Evolutionary conservation across 225 moss, liverwort and hornwort genomes (phyloP).

Genomic region (Neckera pumila): DNA sequence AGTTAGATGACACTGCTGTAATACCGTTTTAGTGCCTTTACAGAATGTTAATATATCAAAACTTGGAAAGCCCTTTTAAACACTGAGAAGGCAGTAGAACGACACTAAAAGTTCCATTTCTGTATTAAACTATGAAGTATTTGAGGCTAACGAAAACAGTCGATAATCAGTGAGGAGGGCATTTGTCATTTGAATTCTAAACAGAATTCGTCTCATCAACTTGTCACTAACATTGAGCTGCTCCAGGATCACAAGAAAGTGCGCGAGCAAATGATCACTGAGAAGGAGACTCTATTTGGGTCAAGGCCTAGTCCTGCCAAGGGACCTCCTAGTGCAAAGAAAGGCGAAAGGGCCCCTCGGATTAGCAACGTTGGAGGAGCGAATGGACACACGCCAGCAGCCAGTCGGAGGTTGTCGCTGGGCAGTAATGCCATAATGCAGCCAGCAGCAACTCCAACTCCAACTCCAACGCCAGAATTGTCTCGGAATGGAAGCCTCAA

Average conservation of each 20-base stretch:
- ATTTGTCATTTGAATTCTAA: not conserved
- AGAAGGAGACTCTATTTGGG: slow-evolving; percentile 54
- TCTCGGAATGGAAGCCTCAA: slow-evolving; percentile 34
- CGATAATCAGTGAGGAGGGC: not conserved
- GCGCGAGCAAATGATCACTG: slow-evolving; percentile 46
- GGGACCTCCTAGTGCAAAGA: slow-evolving; percentile 25
- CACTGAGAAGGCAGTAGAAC: not conserved
- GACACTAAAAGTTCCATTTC: not conserved
- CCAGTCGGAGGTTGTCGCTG: slow-evolving; percentile 36
- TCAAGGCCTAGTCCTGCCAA: slow-evolving; percentile 56
- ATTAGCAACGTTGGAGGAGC: slow-evolving; percentile 38
- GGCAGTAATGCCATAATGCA: slow-evolving; percentile 34
- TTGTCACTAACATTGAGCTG: not conserved
- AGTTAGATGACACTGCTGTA: not conserved
- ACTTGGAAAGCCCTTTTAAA: not conserved
- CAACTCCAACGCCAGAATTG: slow-evolving; percentile 16
- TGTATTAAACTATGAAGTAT: too few species aligned
- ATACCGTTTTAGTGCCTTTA: not conserved
- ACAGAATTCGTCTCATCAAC: not conserved
- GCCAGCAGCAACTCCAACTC: slow-evolving; percentile 3
- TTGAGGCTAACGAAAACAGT: not conserved
- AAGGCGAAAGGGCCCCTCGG: slow-evolving; percentile 30
- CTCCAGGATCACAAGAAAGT: slow-evolving; percentile 53
- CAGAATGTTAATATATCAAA: not conserved
- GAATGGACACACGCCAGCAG: slow-evolving; percentile 38